Evolutionary conservation across 257 asterid genomes (phyloP).

Genomic region (Galeopsis tetrahit): DNA sequence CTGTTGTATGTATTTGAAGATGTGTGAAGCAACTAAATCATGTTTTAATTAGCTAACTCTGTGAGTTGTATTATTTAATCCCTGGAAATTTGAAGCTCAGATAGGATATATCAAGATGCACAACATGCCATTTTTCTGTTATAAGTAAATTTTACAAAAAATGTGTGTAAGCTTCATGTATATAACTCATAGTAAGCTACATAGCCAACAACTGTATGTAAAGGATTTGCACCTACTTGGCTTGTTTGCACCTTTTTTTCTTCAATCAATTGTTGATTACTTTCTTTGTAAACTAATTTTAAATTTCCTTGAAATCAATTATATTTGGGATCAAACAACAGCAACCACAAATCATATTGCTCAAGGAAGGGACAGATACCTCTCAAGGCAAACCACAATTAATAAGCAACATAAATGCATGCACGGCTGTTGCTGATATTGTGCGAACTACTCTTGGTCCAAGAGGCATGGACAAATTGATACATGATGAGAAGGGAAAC

Average conservation of each 20-base stretch:
- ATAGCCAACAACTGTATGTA: not conserved
- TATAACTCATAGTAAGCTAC: not conserved
- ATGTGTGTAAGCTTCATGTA: not conserved
- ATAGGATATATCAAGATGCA: not conserved
- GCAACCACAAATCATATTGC: slow-evolving; percentile 99
- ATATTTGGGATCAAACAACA: slow-evolving; percentile 42
- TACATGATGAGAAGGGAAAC: slow-evolving; percentile 98
- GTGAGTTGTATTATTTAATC: not conserved
- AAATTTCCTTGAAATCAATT: slow-evolving; percentile 5
- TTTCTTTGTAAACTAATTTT: not conserved
- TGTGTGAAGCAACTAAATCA: not conserved
- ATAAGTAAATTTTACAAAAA: not conserved
- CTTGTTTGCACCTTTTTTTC: not conserved
- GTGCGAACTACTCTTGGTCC: slow-evolving; percentile 96
- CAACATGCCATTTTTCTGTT: not conserved
- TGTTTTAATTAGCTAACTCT: slow-evolving; percentile 13
- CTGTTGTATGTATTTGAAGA: not conserved
- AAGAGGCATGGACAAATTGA: slow-evolving; percentile 98
- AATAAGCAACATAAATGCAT: slow-evolving; percentile 94
- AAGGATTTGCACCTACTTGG: not conserved
- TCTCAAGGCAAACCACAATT: slow-evolving; percentile 98
- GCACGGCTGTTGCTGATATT: slow-evolving; percentile 88
- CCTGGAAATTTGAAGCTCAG: not conserved
- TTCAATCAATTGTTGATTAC: not conserved
- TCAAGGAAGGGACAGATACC: slow-evolving; percentile 97